phyloP scores from a whole-genome alignment of 2,329 filamentous ascomycete genomes.

The Trichoderma semiorbis region DNA sequence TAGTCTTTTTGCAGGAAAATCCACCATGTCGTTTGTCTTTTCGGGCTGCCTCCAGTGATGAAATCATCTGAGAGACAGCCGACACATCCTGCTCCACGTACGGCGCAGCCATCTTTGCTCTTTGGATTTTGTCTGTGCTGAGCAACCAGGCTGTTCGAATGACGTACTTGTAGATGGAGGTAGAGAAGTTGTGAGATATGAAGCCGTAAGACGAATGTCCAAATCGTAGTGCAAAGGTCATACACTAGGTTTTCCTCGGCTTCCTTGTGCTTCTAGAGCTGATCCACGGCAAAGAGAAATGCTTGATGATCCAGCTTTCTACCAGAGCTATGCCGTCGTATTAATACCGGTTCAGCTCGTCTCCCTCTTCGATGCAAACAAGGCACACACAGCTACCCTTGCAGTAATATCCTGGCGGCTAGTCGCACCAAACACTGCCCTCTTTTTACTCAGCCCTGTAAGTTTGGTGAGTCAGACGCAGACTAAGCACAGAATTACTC shows the following conservation, averaged over 20 bases:
- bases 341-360: background rate
- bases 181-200: background rate
- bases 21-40: conserved; percentile 55
- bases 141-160: background rate
- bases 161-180: background rate
- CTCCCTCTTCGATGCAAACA: background rate
- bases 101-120: conserved; percentile 44
- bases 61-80: conserved; percentile 64
- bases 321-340: background rate
- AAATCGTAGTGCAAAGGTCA: background rate
- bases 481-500: conserved; percentile 10
- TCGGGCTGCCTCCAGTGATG: conserved; percentile 55
- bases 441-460: conserved; percentile 4
- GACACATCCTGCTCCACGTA: conserved; percentile 66
- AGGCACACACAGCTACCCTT: background rate
- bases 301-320: background rate
- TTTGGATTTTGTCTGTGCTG: background rate
- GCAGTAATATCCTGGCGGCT: background rate
- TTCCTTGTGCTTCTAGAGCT: background rate
- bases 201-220: background rate
- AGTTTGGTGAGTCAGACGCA: conserved; percentile 19
- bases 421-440: conserved; percentile 9
- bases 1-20: conserved; percentile 77
- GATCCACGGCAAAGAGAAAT: background rate
- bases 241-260: background rate